These are phyloP conservation scores for Claviceps sp. DNA, from an alignment of 2,329 filamentous ascomycete genomes.

Conservation along the genomic window DNA sequence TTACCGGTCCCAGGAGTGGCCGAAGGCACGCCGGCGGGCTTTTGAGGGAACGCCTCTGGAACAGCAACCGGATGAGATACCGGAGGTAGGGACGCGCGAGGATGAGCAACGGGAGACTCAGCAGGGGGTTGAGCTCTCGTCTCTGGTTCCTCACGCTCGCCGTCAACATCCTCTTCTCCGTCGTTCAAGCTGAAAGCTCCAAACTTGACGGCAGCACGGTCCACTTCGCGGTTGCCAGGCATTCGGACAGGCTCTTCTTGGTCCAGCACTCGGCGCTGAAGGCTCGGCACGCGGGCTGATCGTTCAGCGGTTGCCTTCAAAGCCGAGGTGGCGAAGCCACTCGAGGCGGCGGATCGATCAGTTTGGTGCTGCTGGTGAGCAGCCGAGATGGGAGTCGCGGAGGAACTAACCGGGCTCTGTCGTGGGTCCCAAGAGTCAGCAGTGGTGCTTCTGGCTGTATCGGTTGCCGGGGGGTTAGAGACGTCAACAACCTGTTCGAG, in stretches of 20 bases:
- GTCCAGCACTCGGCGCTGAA: conserved; percentile 76
- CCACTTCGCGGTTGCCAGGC: conserved; percentile 91
- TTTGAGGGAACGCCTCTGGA: conserved; percentile 44
- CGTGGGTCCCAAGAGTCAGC: conserved; percentile 74
- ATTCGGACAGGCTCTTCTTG: conserved; percentile 97
- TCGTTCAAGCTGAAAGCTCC: conserved; percentile 86
- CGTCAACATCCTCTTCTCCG: conserved; percentile 77
- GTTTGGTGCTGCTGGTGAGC: conserved; percentile 48
- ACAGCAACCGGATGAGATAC: conserved; percentile 40
- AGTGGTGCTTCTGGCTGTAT: conserved; percentile 77
- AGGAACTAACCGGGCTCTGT: conserved; percentile 42
- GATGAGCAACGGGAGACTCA: conserved; percentile 77
- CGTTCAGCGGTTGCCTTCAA: conserved; percentile 59
- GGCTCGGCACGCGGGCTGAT: conserved; percentile 58
- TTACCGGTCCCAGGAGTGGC: conserved; percentile 21
- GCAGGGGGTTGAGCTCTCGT: conserved; percentile 86
- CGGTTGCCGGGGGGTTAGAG: conserved; percentile 63
- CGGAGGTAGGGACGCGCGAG: conserved; percentile 76
- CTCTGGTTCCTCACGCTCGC: conserved; percentile 88
- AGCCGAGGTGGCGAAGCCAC: conserved; percentile 67
- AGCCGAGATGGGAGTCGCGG: conserved; percentile 52
- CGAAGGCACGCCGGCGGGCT: conserved; percentile 30
- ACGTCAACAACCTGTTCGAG: conserved; percentile 79
- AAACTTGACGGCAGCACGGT: conserved; percentile 87
- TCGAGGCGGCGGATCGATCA: conserved; percentile 35